These are phyloP conservation scores for Aspergillus ochraceoroseus DNA, from an alignment of 2,329 filamentous ascomycete genomes.

Conservation along the genomic window DNA sequence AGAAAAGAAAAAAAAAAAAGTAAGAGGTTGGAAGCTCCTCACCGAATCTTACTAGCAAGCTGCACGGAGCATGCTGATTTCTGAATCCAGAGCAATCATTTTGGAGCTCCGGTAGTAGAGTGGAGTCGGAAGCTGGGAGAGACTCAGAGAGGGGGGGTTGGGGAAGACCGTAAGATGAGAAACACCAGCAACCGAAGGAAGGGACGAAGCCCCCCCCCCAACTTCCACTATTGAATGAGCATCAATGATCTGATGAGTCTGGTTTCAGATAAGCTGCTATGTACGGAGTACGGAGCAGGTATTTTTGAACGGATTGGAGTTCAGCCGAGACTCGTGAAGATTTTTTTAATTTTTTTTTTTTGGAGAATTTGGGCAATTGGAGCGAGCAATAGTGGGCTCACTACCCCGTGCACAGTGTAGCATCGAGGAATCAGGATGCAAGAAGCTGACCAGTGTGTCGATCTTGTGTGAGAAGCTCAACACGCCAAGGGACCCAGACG, in stretches of 20 bases:
- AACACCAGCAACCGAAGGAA: conserved; percentile 4
- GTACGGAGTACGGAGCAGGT: too few relatives aligned
- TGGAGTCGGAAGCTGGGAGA: background rate
- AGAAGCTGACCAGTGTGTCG: too few relatives aligned
- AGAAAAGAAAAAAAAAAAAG: background rate
- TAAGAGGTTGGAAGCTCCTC: background rate
- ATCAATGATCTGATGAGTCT: conserved; percentile 12
- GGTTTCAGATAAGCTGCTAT: background rate
- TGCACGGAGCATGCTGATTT: background rate
- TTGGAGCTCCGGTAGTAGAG: background rate
- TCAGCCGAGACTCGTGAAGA: too few relatives aligned
- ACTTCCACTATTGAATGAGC: background rate
- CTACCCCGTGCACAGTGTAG: too few relatives aligned
- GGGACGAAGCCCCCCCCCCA: background rate
- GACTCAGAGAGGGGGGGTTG: too few relatives aligned
- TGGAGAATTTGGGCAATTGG: too few relatives aligned
- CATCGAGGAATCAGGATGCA: too few relatives aligned
- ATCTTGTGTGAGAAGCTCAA: conserved; percentile 18
- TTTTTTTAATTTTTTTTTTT: too few relatives aligned
- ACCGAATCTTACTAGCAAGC: background rate
- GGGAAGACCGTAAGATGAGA: too few relatives aligned
- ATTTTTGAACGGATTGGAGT: too few relatives aligned
- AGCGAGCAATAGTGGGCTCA: too few relatives aligned
- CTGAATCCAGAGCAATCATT: background rate
- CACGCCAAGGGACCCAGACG: conserved; percentile 15